phyloP scores from a whole-genome alignment of 495 filamentous ascomycete genomes.

The Podospora pseudoanserina region DNA sequence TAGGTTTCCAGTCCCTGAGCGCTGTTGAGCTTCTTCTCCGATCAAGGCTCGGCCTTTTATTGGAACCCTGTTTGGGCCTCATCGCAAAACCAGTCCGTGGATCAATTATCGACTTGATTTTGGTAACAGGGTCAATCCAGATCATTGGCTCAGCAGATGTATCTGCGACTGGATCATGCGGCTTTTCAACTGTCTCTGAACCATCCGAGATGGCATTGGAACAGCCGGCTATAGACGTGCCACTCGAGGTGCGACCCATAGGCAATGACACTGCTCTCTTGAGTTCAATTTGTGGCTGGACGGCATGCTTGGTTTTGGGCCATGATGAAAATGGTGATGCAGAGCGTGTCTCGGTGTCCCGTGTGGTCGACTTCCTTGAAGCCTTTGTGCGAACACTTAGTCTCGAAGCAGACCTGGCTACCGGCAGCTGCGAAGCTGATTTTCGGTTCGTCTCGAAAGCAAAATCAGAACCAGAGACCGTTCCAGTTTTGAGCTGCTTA shows the following conservation, averaged over 20 bases:
- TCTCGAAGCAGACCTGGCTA: neutral
- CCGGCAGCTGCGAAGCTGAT: neutral
- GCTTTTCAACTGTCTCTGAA: neutral
- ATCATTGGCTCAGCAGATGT: slow-evolving; percentile 36
- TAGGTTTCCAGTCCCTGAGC: slow-evolving; percentile 26
- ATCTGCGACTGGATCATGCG: neutral
- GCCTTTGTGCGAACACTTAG: neutral
- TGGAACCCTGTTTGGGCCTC: neutral
- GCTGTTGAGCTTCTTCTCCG: neutral
- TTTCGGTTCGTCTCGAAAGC: neutral
- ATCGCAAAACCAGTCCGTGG: slow-evolving; percentile 31
- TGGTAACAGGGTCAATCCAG: slow-evolving; percentile 70
- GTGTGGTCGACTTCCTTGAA: neutral
- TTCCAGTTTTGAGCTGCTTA: slow-evolving; percentile 16
- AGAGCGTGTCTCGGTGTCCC: slow-evolving; percentile 9
- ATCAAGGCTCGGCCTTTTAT: neutral
- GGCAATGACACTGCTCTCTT: neutral
- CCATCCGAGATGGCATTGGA: neutral
- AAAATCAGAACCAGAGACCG: neutral
- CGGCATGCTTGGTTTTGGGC: slow-evolving; percentile 64
- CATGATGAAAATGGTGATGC: slow-evolving; percentile 56
- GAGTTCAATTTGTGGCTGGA: neutral
- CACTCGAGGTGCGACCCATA: neutral
- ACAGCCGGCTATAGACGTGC: neutral
- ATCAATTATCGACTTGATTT: slow-evolving; percentile 45